Percentiles rank a stretch among this genome's conserved stretches.
Conservation (phyloP, 768 basidiomycete species). For the Boletus rubropictus region DNA sequence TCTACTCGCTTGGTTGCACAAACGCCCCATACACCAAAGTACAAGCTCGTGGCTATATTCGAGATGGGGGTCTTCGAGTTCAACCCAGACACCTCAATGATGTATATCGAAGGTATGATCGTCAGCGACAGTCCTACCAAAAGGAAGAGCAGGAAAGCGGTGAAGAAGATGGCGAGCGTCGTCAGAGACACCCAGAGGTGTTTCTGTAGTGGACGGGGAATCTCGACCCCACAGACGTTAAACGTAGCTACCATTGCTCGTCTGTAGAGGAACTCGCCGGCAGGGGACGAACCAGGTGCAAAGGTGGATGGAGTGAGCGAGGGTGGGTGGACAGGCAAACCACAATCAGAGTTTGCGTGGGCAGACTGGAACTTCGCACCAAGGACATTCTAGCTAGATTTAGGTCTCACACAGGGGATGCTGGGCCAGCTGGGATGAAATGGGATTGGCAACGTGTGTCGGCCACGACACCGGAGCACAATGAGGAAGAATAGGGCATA, state of each 20-base stretch:
- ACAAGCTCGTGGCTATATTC: conserved; percentile 51
- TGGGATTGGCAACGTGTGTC: neutral
- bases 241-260: conserved; percentile 14
- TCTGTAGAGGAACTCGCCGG: neutral
- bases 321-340: neutral
- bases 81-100: conserved; percentile 42
- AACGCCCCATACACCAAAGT: conserved; percentile 80
- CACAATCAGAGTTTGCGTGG: neutral
- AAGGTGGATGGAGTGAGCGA: neutral
- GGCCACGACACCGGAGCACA: no score
- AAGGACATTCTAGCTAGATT: neutral
- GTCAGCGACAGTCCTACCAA: conserved; percentile 72
- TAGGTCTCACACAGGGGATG: neutral
- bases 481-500: neutral
- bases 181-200: conserved; percentile 45
- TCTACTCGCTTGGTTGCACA: conserved; percentile 52
- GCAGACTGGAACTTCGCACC: neutral
- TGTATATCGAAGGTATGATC: conserved; percentile 64
- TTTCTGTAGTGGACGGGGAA: conserved; percentile 35
- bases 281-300: no score
- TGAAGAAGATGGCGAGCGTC: conserved; percentile 46
- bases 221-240: conserved; percentile 14
- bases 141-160: conserved; percentile 66
- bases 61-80: conserved; percentile 35
- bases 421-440: neutral